Evolutionary conservation across 495 filamentous ascomycete genomes (phyloP), one percentile per base, ranked within the genome.

Genomic region (Penicillium atrosanguineum): DNA sequence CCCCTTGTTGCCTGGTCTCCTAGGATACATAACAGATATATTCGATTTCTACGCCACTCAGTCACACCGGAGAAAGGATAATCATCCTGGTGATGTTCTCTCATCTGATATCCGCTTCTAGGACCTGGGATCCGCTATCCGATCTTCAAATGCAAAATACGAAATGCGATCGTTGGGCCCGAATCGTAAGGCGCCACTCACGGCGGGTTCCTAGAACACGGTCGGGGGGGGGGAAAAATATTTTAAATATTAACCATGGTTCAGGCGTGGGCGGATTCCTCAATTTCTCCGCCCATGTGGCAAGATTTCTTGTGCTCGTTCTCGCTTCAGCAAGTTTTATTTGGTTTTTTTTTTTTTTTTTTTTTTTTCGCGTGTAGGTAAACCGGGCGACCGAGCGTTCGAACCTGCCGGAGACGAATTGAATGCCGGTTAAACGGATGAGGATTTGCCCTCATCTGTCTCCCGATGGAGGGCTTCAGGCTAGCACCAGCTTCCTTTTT

Each of bases 231-330:
- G n/a, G n/a, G n/a, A n/a, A n/a, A n/a, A n/a, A n/a, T n/a, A n/a
- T n/a, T n/a, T n/a, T n/a, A n/a, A n/a, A n/a, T n/a, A n/a, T 9
- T 28, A 45, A 46, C 20, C 42, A 46, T 52, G 50, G 50, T 39
- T 52, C 25, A 11, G 44, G 23, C 23, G 36, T 34, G 41, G 21
- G 44, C 16, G 46, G 15, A 42, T 51, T 47, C 42, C 43, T 26
- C 6, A 42, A 50, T 52, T 40, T 40, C 44, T 50, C 55, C 48
- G 55, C 48, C 55, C 55, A 57, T 57, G 55, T 52, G 55, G 48
- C 36, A 7, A 18, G 8, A 46, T 34, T 34, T 28, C 26, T 29
- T 19, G 18, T 31, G 21, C 28, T 31, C 28, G 26, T 28, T 28
- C 7, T 31, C 28, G 28, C 11, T 31, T 31, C 1, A 31, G n/a